Evolutionary conservation across 2,329 filamentous ascomycete genomes (phyloP), one percentile per base, ranked within the genome.

Genomic region (Cordyceps pruinosa): DNA sequence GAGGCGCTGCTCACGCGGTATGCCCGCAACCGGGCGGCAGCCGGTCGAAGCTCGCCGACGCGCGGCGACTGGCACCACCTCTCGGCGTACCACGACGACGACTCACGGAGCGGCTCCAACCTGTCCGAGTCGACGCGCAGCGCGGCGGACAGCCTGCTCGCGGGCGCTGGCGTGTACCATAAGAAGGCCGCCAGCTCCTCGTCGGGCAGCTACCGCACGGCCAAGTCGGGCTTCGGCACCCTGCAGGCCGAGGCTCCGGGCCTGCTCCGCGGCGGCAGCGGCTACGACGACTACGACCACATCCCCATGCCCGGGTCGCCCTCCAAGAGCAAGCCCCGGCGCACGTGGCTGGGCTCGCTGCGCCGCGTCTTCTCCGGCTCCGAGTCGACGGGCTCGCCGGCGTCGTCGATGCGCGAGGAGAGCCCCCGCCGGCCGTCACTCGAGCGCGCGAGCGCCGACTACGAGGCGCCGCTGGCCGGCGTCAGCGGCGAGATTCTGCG

Each of bases 321-420:
- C 21, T 82, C 82, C 66, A 79, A 85, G 72, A 72, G 65, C 13
- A 85, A 83, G 65, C 73, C 77, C 42, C 71, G 77, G 4, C 73
- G 78, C n/a, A 80, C 80, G 25, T 89, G 86, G 84, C 73, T 91
- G 12, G 87, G 87, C 23, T 88, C 83, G 48, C 69, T 91, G 21
- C 78, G 82, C 19, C 79, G 86, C 37, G 85, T 86, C 12, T 82
- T 89, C 44, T 72, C 69, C 51, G 77, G 72, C 41, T 78, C 78
- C 5, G 68, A 72, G 47, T 69, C 70, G 9, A 65, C 64, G 26
- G 13, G 15, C 4, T 65, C 66, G 17, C 64, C 64, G 25, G 63
- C 57, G 13, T 66, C 34, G 19, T 48, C 63, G 3, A 65, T 65
- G 12, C 63, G 58, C 5, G 69, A 70, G 32, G 64, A 64, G n/a